Evolutionary conservation across 2,329 filamentous ascomycete species (phyloP).

Genomic region (Phoma sp.): DNA sequence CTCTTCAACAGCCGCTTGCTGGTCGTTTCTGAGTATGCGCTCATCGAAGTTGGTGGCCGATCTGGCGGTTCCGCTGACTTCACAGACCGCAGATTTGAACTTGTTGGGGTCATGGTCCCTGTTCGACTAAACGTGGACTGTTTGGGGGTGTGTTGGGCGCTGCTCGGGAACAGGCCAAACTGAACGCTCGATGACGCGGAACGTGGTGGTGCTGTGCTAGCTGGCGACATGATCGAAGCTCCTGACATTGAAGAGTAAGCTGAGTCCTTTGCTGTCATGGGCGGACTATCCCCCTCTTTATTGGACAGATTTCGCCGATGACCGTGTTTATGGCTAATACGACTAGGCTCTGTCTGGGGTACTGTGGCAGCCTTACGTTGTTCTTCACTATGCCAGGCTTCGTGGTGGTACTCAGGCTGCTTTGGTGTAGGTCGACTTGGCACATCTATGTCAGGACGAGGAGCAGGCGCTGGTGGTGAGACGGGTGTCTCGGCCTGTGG

Average conservation of each 20-base stretch:
- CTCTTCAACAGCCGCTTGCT: conserved; percentile 39
- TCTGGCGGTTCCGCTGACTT: conserved; percentile 26
- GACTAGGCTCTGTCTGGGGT: conserved; percentile 13
- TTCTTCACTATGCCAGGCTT: conserved; percentile 32
- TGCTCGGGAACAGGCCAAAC: conserved; percentile 46
- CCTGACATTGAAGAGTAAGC: conserved; percentile 50
- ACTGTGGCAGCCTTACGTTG: conserved; percentile 21
- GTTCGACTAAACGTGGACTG: conserved; percentile 39
- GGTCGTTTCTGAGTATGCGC: conserved; percentile 28
- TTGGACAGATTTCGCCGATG: conserved; percentile 17
- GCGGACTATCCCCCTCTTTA: conserved; percentile 40
- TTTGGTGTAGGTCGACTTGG: conserved; percentile 18
- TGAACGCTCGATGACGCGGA: conserved; percentile 44
- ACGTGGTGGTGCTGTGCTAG: conserved; percentile 29
- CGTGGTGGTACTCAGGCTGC: conserved; percentile 32
- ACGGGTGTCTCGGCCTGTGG: neutral
- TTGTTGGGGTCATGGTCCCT: conserved; percentile 35
- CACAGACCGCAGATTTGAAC: conserved; percentile 20
- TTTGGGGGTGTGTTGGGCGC: conserved; percentile 40
- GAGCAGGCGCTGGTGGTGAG: neutral
- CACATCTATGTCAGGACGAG: conserved; percentile 25
- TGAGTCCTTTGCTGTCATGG: conserved; percentile 47
- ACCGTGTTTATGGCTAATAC: conserved; percentile 16
- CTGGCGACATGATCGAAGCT: conserved; percentile 42
- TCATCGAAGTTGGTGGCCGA: conserved; percentile 42